A percentile compares a stretch with the other conserved stretches of the same genome.
Conservation (phyloP, 768 basidiomycete genomes). For the Tricholoma sp. region DNA sequence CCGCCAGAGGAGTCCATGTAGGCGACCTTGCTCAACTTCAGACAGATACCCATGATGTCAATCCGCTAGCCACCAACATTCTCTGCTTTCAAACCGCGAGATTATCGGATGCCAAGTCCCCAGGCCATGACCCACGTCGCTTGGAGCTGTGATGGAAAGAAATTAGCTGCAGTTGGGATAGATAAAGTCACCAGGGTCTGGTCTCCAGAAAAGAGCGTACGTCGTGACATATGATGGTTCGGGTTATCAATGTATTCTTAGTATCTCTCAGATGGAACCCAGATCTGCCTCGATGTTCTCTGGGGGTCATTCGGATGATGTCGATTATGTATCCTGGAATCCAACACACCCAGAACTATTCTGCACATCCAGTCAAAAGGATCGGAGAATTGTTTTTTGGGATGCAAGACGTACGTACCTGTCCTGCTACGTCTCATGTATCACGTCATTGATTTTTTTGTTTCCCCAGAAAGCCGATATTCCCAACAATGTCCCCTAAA, state of each 20-base stretch:
- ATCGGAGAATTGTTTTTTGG: constrained; percentile 76
- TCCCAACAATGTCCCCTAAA: constrained; percentile 58
- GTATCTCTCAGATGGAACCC: constrained; percentile 55
- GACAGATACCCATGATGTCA: neutral
- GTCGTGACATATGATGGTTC: constrained; percentile 18
- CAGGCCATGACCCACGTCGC: constrained; percentile 73
- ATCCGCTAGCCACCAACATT: constrained; percentile 63
- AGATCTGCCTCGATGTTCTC: constrained; percentile 61
- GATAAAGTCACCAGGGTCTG: constrained; percentile 78
- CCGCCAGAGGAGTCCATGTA: constrained; percentile 72
- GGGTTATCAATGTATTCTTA: neutral
- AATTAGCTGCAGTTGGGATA: constrained; percentile 75
- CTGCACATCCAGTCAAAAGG: constrained; percentile 74
- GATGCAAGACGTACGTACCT: constrained; percentile 70
- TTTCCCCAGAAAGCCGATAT: constrained; percentile 57
- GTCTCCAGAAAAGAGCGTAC: constrained; percentile 72
- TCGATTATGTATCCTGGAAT: constrained; percentile 83
- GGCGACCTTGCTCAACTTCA: constrained; percentile 23
- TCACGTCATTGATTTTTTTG: neutral
- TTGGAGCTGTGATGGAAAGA: constrained; percentile 83
- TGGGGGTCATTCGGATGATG: constrained; percentile 72
- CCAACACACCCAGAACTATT: constrained; percentile 82
- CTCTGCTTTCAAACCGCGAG: constrained; percentile 75
- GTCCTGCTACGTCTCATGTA: neutral
- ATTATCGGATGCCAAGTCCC: constrained; percentile 58